Percentiles rank a stretch among this genome's conserved stretches.
Conservation (phyloP, 2,329 filamentous ascomycete genomes). For the Akanthomyces dipterigenus region DNA sequence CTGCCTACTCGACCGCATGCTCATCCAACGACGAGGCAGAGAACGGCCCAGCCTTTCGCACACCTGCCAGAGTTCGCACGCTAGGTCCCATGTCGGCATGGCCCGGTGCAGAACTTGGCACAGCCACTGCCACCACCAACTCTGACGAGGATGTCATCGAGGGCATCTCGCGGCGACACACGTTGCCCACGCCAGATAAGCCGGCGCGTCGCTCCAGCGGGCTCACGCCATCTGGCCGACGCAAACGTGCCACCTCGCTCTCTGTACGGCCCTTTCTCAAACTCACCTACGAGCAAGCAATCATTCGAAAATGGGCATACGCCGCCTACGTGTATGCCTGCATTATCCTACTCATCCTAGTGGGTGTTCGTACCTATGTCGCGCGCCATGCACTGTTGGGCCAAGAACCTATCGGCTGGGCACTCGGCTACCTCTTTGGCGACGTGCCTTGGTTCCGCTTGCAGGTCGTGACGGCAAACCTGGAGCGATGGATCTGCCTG, state of each 20-base stretch:
- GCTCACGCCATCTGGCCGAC: slow-evolving; percentile 57
- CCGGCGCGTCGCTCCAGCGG: slow-evolving; percentile 33
- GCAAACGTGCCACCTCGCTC: slow-evolving; percentile 57
- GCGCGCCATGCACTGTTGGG: slow-evolving; percentile 58
- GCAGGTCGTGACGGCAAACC: slow-evolving; percentile 59
- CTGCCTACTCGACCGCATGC: slow-evolving; percentile 23
- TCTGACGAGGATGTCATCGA: slow-evolving; percentile 15
- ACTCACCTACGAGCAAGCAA: slow-evolving; percentile 72
- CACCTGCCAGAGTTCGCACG: slow-evolving; percentile 24
- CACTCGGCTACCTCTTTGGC: slow-evolving; percentile 80
- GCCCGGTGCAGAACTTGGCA: not conserved
- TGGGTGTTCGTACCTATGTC: slow-evolving; percentile 67
- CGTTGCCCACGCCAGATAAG: slow-evolving; percentile 39
- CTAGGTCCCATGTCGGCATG: slow-evolving; percentile 13
- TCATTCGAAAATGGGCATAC: slow-evolving; percentile 74
- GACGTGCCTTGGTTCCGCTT: slow-evolving; percentile 67
- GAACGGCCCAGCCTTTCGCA: slow-evolving; percentile 13
- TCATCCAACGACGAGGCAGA: slow-evolving; percentile 29
- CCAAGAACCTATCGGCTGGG: slow-evolving; percentile 86
- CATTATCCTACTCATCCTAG: slow-evolving; percentile 59
- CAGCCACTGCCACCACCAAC: slow-evolving; percentile 16
- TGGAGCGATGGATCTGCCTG: slow-evolving; percentile 70
- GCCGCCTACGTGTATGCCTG: slow-evolving; percentile 69
- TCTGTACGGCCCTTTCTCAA: slow-evolving; percentile 68
- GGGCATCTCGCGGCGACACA: slow-evolving; percentile 38